Conservation (phyloP, 768 basidiomycete genomes). For the Pholiota microspora region DNA sequence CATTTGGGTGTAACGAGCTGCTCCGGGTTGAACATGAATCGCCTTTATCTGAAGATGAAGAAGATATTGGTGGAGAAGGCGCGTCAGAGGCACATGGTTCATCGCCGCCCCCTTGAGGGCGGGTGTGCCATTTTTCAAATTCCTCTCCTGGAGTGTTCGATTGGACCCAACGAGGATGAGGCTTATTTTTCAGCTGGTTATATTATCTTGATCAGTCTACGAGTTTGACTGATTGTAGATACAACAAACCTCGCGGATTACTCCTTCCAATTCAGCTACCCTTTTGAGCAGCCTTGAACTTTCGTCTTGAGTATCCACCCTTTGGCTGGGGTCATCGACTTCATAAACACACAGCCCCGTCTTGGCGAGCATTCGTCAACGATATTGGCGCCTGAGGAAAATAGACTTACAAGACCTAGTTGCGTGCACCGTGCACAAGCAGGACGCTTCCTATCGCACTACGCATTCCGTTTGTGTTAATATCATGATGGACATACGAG, state of each 20-base stretch:
- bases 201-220: constrained; percentile 12
- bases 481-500: neutral
- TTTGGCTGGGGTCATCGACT: constrained; percentile 70
- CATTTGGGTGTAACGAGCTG: constrained; percentile 7
- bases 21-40: constrained; percentile 13
- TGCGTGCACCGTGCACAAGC: constrained; percentile 50
- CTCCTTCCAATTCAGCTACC: constrained; percentile 80
- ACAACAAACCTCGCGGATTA: constrained; percentile 72
- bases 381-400: neutral
- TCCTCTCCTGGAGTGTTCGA: constrained; percentile 36
- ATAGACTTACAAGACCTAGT: constrained; percentile 40
- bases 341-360: constrained; percentile 85
- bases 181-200: constrained; percentile 66
- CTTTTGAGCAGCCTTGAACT: constrained; percentile 64
- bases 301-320: constrained; percentile 57
- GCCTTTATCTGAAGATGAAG: constrained; percentile 28
- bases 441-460: constrained; percentile 52
- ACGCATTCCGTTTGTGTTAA: neutral
- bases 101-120: constrained; percentile 20
- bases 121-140: constrained; percentile 25
- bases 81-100: constrained; percentile 23
- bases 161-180: constrained; percentile 65
- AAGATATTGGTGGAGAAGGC: constrained; percentile 28
- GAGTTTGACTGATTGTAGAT: constrained; percentile 19
- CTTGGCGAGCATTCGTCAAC: constrained; percentile 30